phyloP scores from a whole-genome alignment of 805 yeast species.

The Yarrowia hollandica region DNA sequence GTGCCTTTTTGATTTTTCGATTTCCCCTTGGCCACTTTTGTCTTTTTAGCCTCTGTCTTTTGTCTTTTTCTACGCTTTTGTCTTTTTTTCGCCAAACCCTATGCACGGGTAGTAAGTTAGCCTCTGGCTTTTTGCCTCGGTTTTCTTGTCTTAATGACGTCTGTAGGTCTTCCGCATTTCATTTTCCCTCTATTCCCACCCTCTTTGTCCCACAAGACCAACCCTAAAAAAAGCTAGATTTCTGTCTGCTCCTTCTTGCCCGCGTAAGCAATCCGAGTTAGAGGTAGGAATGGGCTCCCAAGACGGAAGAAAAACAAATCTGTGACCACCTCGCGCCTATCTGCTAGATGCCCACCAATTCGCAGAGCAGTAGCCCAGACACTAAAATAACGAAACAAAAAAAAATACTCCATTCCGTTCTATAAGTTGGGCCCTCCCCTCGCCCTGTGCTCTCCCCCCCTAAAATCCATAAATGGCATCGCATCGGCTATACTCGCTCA shows the following conservation, averaged over 20 bases:
- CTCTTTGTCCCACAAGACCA: neutral
- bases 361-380: too few species aligned
- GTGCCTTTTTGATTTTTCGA: neutral
- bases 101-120: neutral
- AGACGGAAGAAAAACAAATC: too few species aligned
- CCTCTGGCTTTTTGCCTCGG: neutral
- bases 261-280: neutral
- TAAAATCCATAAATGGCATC: too few species aligned
- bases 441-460: too few species aligned
- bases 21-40: conserved; percentile 6
- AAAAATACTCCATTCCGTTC: too few species aligned
- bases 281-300: too few species aligned
- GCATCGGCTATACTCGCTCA: too few species aligned
- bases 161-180: conserved; percentile 13
- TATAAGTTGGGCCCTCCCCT: too few species aligned
- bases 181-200: conserved; percentile 4
- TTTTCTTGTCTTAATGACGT: conserved; percentile 16
- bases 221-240: too few species aligned
- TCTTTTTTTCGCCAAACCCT: neutral
- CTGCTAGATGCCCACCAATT: too few species aligned
- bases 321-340: too few species aligned
- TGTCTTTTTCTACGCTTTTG: neutral
- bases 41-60: neutral
- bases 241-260: neutral
- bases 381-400: too few species aligned